Percentiles rank a stretch among this genome's conserved stretches.
Conservation (phyloP, 2,329 filamentous ascomycete species). For the Aspergillus sclerotialis region DNA sequence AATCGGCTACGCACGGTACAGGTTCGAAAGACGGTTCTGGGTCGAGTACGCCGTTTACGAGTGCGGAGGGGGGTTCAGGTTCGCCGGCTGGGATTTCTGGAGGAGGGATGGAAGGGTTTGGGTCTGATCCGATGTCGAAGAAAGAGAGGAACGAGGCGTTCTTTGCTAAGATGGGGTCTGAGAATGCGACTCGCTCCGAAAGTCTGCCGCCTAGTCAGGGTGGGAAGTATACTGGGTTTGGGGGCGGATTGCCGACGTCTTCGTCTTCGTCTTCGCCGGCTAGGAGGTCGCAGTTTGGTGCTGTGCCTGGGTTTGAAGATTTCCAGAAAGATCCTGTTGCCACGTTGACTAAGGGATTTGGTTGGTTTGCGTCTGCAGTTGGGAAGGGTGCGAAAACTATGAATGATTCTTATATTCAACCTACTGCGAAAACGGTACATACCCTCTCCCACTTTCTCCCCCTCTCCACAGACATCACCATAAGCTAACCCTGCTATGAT, state of each 20-base stretch:
- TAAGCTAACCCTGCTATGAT: conserved; percentile 3
- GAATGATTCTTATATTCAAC: conserved; percentile 86
- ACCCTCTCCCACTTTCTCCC: not conserved
- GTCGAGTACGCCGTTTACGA: conserved; percentile 20
- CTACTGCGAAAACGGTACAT: conserved; percentile 76
- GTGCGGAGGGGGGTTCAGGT: conserved; percentile 4
- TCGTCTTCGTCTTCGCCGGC: not conserved
- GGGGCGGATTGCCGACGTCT: conserved; percentile 49
- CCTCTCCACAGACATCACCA: not conserved
- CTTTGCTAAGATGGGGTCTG: conserved; percentile 75
- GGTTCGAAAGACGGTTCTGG: conserved; percentile 18
- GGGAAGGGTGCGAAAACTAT: conserved; percentile 85
- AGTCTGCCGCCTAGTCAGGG: conserved; percentile 79
- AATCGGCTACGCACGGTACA: conserved; percentile 22
- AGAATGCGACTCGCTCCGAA: conserved; percentile 71
- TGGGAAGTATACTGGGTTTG: conserved; percentile 88
- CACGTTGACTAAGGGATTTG: conserved; percentile 84
- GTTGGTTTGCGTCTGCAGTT: conserved; percentile 85
- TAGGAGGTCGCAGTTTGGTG: not conserved
- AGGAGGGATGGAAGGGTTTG: conserved; percentile 12
- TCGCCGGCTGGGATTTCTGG: no score
- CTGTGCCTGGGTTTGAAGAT: conserved; percentile 68
- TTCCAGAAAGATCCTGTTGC: conserved; percentile 86
- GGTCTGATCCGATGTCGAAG: conserved; percentile 39
- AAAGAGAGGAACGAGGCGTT: conserved; percentile 75